Conservation (phyloP, 345 rosid species). For the Raphanus raphanistrum region DNA sequence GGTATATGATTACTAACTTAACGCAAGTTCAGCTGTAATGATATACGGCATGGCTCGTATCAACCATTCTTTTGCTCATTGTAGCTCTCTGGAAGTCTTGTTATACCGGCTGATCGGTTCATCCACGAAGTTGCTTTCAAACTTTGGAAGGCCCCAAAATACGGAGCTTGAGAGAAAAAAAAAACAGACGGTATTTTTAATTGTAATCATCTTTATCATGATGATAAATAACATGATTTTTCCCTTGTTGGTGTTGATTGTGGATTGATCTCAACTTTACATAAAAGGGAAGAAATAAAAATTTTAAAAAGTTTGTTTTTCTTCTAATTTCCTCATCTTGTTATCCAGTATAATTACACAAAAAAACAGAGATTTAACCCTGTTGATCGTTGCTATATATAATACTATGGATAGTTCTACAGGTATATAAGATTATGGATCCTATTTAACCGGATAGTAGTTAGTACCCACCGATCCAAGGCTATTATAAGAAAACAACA, state of each 20-base stretch:
- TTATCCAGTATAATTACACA: neutral
- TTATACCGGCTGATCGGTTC: slow-evolving; percentile 86
- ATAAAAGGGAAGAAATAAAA: slow-evolving; percentile 8
- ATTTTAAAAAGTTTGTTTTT: neutral
- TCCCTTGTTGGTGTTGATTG: slow-evolving; percentile 16
- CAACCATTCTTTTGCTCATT: neutral
- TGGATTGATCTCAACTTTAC: slow-evolving; percentile 16
- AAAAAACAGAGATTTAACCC: neutral
- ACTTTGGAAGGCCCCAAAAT: slow-evolving; percentile 98
- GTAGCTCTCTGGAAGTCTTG: slow-evolving; percentile 74
- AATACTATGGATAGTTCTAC: neutral
- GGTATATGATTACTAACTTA: slow-evolving; percentile 41
- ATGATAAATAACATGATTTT: neutral
- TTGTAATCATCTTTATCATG: slow-evolving; percentile 1
- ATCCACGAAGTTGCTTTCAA: slow-evolving; percentile 96
- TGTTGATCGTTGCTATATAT: neutral
- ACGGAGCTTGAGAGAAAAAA: slow-evolving; percentile 60
- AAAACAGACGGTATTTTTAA: slow-evolving; percentile 14
- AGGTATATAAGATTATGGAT: neutral
- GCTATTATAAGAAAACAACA: no score
- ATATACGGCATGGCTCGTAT: neutral
- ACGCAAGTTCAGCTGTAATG: neutral
- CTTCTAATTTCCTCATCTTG: neutral
- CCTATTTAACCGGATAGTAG: slow-evolving; percentile 16
- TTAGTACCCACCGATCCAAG: slow-evolving; percentile 37